Conservation (phyloP, 768 basidiomycete genomes). For the Erythrobasidium yunnanense region DNA sequence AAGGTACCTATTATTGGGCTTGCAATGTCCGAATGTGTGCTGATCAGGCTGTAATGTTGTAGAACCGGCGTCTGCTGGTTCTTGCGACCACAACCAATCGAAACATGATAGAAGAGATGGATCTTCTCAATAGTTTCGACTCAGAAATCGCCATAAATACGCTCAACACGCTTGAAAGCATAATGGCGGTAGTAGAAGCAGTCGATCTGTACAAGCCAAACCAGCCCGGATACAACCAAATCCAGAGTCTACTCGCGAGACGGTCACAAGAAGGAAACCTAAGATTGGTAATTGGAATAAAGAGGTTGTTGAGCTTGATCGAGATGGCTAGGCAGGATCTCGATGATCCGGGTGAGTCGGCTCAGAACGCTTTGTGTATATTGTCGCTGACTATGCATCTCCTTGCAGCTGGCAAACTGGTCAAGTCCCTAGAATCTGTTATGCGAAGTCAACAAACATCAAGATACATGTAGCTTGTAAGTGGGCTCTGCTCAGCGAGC, state of each 20-base stretch:
- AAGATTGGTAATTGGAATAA: slow-evolving; percentile 83
- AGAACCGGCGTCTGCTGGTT: slow-evolving; percentile 84
- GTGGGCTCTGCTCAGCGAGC: too few relatives aligned
- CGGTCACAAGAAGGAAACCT: slow-evolving; percentile 50
- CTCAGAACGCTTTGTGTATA: too few relatives aligned
- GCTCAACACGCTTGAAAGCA: slow-evolving; percentile 56
- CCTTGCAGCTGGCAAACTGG: too few relatives aligned
- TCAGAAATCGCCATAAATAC: slow-evolving; percentile 74
- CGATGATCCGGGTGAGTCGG: slow-evolving; percentile 53
- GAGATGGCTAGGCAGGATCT: slow-evolving; percentile 98
- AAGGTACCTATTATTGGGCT: slow-evolving; percentile 51
- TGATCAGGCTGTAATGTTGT: slow-evolving; percentile 11
- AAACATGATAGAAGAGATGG: slow-evolving; percentile 73
- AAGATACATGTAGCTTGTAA: too few relatives aligned
- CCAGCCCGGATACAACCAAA: slow-evolving; percentile 37
- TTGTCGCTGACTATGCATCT: too few relatives aligned
- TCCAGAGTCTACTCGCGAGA: not conserved
- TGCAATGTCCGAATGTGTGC: not conserved
- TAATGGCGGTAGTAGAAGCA: slow-evolving; percentile 68
- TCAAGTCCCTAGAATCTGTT: too few relatives aligned
- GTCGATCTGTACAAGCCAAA: slow-evolving; percentile 61
- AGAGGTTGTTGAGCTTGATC: slow-evolving; percentile 76
- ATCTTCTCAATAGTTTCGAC: slow-evolving; percentile 79
- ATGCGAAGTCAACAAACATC: too few relatives aligned
- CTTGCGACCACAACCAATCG: slow-evolving; percentile 85